Base-by-base conservation (phyloP, 2,329 filamentous ascomycete genomes). In the Sarocladium kiliense region DNA sequence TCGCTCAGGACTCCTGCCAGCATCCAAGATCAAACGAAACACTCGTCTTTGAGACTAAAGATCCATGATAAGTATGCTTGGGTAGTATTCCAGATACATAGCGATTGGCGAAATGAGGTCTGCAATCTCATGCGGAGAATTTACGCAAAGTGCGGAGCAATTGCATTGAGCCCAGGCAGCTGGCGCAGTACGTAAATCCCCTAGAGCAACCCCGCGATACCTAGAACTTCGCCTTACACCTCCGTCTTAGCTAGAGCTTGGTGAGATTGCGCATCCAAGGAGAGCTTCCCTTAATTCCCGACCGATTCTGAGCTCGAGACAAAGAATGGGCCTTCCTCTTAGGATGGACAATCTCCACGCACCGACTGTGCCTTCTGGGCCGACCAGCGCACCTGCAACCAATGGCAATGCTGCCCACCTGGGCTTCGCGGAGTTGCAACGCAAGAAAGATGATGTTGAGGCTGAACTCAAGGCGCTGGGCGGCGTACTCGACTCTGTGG, bases 401-500 rank as follows among this genome's bases (percentile, higher is more conserved):
- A 88, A 87, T 69, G 87, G 87, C 61, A 74, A 81, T 61, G 75
- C 81, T 54, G 74, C 76, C 60, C 79, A 86, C 59, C 73, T 91
- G 62, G 87, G 89, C 51, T 84, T 97, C 66, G 74, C 81, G 42
- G 87, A 96, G 74, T 82, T 97, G 53, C 89, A 94, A 66, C 80
- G 81, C 32, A 88, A 91, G 74, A 97, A 96, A 71, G 86, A 93
- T 62, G 80, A 84, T 56, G 75, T 96, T 44, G 94, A 99, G 73
- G 85, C 83, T 49, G 93, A 99, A 74, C 80, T 99, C 58, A 89
- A 86, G 63, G 89, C 91, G 14, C 78, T 97, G 9, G 86, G 92
- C 58, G 80, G 86, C 54, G 90, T 97, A 14, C 81, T 99, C n/a
- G 89, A 91, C 61, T 94, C 91, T 61, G 92, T 96, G 74, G 64